A percentile compares a stretch with the other conserved stretches of the same genome.
Conservation (phyloP, 1,284 basidiomycete species). For the Tilletia setariae region DNA sequence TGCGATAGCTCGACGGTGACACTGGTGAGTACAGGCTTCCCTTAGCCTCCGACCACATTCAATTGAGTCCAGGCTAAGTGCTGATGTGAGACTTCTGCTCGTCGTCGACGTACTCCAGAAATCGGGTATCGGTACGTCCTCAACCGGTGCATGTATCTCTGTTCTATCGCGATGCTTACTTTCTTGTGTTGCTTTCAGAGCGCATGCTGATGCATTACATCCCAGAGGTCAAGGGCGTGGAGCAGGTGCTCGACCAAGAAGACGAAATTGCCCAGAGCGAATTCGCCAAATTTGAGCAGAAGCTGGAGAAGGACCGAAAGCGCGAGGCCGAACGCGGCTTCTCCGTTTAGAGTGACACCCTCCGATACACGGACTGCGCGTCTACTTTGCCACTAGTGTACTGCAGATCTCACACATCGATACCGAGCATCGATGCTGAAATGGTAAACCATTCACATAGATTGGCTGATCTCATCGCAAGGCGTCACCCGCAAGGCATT, state of each 20-base stretch:
- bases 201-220: constrained; percentile 99
- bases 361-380: neutral
- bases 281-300: constrained; percentile 84
- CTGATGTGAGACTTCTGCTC: neutral
- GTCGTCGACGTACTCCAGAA: neutral
- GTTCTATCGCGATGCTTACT: no score
- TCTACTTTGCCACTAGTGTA: no score
- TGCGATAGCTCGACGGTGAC: constrained; percentile 91
- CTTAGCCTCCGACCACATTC: neutral
- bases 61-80: no score
- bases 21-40: constrained; percentile 77
- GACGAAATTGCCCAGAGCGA: constrained; percentile 83
- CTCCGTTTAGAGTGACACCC: neutral
- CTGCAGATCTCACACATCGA: no score
- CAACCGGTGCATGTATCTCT: neutral
- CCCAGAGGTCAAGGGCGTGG: constrained; percentile 93
- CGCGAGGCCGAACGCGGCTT: constrained; percentile 39
- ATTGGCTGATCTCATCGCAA: no score
- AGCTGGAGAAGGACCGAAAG: constrained; percentile 58
- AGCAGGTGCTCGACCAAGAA: constrained; percentile 88
- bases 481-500: no score
- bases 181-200: no score
- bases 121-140: constrained; percentile 5
- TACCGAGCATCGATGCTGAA: no score
- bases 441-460: no score